Conservation (phyloP, 768 basidiomycete species). For the Paxillus ammoniavirescens region DNA sequence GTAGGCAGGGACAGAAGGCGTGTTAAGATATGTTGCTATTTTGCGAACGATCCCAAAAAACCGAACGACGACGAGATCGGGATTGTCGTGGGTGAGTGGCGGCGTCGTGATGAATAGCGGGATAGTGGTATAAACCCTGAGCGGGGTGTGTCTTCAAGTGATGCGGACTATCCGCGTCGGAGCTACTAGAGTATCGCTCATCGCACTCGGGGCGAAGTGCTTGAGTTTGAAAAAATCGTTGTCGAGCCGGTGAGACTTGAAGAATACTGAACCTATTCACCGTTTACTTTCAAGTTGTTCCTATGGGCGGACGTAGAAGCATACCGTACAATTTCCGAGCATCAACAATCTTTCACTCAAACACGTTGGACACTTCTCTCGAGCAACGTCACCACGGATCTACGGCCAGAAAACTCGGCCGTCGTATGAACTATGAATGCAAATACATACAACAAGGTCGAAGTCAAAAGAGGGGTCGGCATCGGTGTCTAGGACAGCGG, state of each 20-base stretch:
- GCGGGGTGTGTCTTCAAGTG: background rate
- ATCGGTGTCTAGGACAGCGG: too few species aligned
- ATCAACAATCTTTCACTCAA: background rate
- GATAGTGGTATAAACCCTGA: background rate
- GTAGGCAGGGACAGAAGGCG: background rate
- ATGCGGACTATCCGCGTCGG: background rate
- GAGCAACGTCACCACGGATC: too few species aligned
- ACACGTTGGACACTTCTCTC: too few species aligned
- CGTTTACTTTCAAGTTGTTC: background rate
- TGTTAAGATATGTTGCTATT: background rate
- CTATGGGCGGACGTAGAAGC: background rate
- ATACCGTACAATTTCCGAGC: background rate
- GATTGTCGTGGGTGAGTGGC: background rate
- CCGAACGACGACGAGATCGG: background rate
- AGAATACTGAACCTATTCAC: background rate
- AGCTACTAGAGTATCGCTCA: background rate
- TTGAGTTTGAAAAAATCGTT: background rate
- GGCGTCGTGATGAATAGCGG: background rate
- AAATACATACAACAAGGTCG: too few species aligned
- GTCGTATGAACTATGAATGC: too few species aligned
- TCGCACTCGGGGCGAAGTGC: background rate
- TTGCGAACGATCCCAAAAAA: background rate
- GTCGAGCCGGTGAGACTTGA: background rate
- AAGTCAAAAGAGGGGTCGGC: too few species aligned
- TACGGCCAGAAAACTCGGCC: too few species aligned